A percentile compares a stretch with the other conserved stretches of the same genome.
phyloP scores from a whole-genome alignment of 2,329 filamentous ascomycete species.

The Drechslerella coelobrocha region DNA sequence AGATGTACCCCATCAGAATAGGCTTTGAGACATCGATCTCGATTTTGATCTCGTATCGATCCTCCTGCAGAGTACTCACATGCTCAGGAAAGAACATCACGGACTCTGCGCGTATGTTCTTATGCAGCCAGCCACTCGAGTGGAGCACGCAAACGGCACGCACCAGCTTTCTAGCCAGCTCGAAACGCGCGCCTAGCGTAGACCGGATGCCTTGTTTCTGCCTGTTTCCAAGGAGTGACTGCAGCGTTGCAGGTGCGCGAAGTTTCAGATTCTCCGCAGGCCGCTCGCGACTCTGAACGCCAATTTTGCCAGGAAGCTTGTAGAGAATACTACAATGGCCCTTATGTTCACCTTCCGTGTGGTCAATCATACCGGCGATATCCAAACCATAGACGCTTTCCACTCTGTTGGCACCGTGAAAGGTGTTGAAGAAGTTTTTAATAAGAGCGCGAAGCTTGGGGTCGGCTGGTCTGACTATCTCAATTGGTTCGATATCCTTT shows the following conservation, averaged over 20 bases:
- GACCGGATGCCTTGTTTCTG: not conserved
- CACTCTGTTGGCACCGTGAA: not conserved
- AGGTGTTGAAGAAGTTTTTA: slow-evolving; percentile 3
- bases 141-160: slow-evolving; percentile 2
- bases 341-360: slow-evolving; percentile 9
- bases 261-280: not conserved
- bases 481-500: not conserved
- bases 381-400: slow-evolving; percentile 4
- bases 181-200: slow-evolving; percentile 2
- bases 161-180: slow-evolving; percentile 8
- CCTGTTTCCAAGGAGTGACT: not conserved
- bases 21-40: slow-evolving; percentile 4
- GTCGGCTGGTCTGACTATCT: slow-evolving; percentile 1
- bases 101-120: slow-evolving; percentile 6
- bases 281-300: not conserved
- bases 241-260: slow-evolving; percentile 1
- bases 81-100: slow-evolving; percentile 1
- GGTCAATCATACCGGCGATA: slow-evolving; percentile 12
- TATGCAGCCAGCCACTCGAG: slow-evolving; percentile 4
- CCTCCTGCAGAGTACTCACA: not conserved
- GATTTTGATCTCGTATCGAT: slow-evolving; percentile 5
- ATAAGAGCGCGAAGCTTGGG: slow-evolving; percentile 3
- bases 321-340: slow-evolving; percentile 11
- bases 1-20: slow-evolving; percentile 12
- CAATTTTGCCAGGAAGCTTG: not conserved